These are phyloP conservation scores for Harringtonia aguacate DNA, from an alignment of 2,329 filamentous ascomycete species.

Conservation along the genomic window DNA sequence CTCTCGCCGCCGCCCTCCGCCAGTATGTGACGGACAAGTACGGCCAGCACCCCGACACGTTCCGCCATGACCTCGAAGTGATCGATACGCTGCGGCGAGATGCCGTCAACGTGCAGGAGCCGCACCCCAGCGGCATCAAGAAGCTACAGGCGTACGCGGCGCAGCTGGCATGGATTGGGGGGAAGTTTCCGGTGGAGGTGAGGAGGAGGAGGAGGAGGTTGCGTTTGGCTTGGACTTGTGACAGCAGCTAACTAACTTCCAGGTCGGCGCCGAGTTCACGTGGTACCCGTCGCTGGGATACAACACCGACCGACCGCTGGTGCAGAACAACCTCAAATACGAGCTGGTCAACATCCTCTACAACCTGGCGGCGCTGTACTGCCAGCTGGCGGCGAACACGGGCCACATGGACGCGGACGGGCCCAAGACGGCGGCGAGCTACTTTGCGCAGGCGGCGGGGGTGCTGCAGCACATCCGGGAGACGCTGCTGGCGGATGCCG, in stretches of 20 bases:
- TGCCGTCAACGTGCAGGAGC: constrained; percentile 80
- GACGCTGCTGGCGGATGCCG: constrained; percentile 69
- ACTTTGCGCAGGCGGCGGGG: constrained; percentile 80
- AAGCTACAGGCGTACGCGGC: constrained; percentile 88
- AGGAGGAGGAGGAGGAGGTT: constrained; percentile 5
- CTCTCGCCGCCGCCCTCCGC: constrained; percentile 72
- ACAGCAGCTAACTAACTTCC: constrained; percentile 6
- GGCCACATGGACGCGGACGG: constrained; percentile 68
- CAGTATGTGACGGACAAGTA: constrained; percentile 97
- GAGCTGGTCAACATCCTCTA: constrained; percentile 89
- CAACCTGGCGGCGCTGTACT: constrained; percentile 89
- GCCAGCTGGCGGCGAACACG: constrained; percentile 74
- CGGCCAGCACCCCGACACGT: constrained; percentile 98
- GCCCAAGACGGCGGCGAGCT: constrained; percentile 78
- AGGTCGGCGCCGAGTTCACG: constrained; percentile 90
- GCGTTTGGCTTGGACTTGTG: too few species aligned
- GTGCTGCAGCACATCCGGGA: constrained; percentile 70
- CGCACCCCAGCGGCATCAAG: constrained; percentile 74
- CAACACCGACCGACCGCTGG: constrained; percentile 63
- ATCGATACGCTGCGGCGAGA: constrained; percentile 76
- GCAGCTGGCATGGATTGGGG: constrained; percentile 84
- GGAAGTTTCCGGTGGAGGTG: constrained; percentile 93
- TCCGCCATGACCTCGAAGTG: constrained; percentile 71
- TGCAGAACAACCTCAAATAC: constrained; percentile 59
- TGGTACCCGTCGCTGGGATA: constrained; percentile 95